Conservation (phyloP, 208 protist genomes). For the Leishmania turanica region DNA sequence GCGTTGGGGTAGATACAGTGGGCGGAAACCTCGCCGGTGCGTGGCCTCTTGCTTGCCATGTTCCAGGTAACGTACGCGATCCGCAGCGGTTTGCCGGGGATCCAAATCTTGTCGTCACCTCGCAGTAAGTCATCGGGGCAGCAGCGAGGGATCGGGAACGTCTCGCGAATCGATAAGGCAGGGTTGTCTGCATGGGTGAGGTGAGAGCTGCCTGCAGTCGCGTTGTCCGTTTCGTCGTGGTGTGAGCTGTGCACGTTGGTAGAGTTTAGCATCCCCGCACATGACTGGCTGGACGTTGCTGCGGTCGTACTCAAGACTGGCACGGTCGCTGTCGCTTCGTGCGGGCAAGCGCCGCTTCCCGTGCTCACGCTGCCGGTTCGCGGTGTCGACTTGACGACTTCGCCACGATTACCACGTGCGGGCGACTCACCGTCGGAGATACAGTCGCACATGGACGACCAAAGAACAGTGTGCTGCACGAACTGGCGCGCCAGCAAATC, state of each 20-base stretch:
- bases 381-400: not conserved
- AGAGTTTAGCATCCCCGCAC: not conserved
- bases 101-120: constrained; percentile 47
- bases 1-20: constrained; percentile 82
- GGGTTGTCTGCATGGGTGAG: constrained; percentile 18
- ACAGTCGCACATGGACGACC: not conserved
- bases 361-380: not conserved
- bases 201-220: not conserved
- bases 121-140: constrained; percentile 46
- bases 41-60: constrained; percentile 58
- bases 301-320: not conserved
- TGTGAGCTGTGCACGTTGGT: not conserved
- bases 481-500: not conserved
- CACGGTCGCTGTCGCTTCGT: not conserved
- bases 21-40: constrained; percentile 49
- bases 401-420: not conserved
- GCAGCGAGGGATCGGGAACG: constrained; percentile 53
- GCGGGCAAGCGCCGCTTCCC: not conserved
- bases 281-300: not conserved
- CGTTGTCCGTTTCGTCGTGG: constrained; percentile 38
- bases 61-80: constrained; percentile 86
- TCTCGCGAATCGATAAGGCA: constrained; percentile 38
- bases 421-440: not conserved
- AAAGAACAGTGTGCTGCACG: not conserved
- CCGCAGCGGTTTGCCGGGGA: constrained; percentile 68